A percentile compares a stretch with the other conserved stretches of the same genome.
phyloP scores from a whole-genome alignment of 2,329 filamentous ascomycete genomes.

The Stagonosporopsis cucurbitacearum region DNA sequence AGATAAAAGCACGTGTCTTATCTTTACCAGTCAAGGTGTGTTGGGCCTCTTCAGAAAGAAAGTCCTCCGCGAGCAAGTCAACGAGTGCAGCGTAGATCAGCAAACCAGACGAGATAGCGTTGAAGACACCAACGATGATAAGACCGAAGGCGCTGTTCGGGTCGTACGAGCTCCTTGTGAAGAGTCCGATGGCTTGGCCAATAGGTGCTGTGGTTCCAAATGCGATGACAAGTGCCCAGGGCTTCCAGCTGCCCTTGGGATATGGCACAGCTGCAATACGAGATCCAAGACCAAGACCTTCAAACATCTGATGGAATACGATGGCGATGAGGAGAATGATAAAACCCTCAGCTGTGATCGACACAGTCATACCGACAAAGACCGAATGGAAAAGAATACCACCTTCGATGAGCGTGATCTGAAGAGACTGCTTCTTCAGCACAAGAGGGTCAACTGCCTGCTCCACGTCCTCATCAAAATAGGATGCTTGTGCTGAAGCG shows the following conservation, averaged over 20 bases:
- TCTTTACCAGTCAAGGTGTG: slow-evolving; percentile 59
- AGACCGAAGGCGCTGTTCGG: slow-evolving; percentile 68
- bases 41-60: slow-evolving; percentile 60
- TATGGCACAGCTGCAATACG: slow-evolving; percentile 67
- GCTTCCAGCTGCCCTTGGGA: slow-evolving; percentile 61
- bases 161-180: slow-evolving; percentile 64
- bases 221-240: slow-evolving; percentile 67
- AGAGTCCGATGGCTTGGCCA: slow-evolving; percentile 68
- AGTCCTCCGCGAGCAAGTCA: slow-evolving; percentile 69
- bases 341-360: slow-evolving; percentile 65
- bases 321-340: slow-evolving; percentile 65
- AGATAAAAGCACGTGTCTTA: slow-evolving; percentile 61
- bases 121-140: slow-evolving; percentile 70
- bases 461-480: slow-evolving; percentile 48
- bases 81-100: slow-evolving; percentile 69
- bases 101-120: slow-evolving; percentile 69
- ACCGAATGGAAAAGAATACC: slow-evolving; percentile 70
- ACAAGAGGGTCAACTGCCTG: slow-evolving; percentile 48
- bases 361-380: slow-evolving; percentile 68
- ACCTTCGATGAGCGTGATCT: slow-evolving; percentile 60
- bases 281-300: slow-evolving; percentile 68
- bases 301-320: slow-evolving; percentile 69
- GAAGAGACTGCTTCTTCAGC: slow-evolving; percentile 48
- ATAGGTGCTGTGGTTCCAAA: slow-evolving; percentile 70
- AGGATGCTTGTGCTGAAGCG: slow-evolving; percentile 33